Base-by-base conservation (phyloP, 2,329 filamentous ascomycete species). In the Ophiostoma sp. region DNA sequence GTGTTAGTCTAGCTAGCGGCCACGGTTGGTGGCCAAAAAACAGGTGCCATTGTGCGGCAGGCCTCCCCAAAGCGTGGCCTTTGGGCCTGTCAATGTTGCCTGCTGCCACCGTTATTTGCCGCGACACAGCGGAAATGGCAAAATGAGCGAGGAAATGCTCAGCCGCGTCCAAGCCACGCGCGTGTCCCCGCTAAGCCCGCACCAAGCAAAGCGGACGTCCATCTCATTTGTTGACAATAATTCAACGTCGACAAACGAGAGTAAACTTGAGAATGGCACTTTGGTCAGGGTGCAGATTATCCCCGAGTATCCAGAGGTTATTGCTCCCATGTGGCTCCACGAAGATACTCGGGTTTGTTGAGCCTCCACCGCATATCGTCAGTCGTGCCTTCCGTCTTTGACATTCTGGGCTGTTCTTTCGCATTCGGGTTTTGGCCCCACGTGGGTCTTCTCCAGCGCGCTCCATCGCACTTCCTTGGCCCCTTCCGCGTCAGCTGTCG, bases 151-250 rank as follows among this genome's bases (percentile, higher is more conserved):
- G 50, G 50, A 55, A 28, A 36, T 66, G 61, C 61, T 66, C 36
- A 66, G 59, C 59, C 59, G 59, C 59, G 59, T 25, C 59, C 59
- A 64, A 64, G 59, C 59, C 59, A 64, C 59, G 9, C 59, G 11
- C 19, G 33, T 9, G 36, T 64, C 59, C 59, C 33, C 33, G 36
- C 59, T 42, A 42, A 15, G 59, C 33, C 33, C 33, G 3, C n/a
- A 42, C 55, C 50, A 25, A 25, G 19, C 33, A 42, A 63, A 1
- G 8, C 1, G 17, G 19, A 36, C 31, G 7, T 15, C 12, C 39
- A 42, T 45, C 39, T 15, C 39, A 45, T 11, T 33, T 55, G 50
- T 33, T 39, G 59, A 64, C 59, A 9, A 25, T 11, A 42, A 36
- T n/a, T 12, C 8, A 12, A 25, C 11, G 31, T 11, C 57, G 22